Base-by-base conservation (phyloP, 106 monocot species). In the Phalaenopsis equestris region DNA sequence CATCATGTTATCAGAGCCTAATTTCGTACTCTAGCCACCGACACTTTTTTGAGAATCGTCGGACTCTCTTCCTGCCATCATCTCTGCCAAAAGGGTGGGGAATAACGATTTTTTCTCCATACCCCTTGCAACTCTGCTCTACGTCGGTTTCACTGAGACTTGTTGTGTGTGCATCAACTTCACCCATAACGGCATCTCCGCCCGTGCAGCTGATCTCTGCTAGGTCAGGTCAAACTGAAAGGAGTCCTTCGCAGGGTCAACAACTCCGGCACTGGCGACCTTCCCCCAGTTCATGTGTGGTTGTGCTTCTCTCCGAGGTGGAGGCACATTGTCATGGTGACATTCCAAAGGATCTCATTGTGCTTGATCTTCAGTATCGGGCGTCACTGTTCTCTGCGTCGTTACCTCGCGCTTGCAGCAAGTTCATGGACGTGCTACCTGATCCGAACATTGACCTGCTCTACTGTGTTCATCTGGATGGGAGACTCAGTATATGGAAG, bases 401-500 rank as follows among this genome's bases (percentile, higher is more conserved):
- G 23, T 38, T 90, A 43, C 95, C 99, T 19, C 87, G 99, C 19
- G 93, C 91, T 7, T 88, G 86, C 67, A 87, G 83, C 61, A 95
- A 86, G 85, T 95, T 99, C 83, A 81, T 93, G 83, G 95, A 99
- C 14, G 41, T 93, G 24, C 37, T 95, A 76, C 82, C 93, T 2
- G 99, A 99, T 83, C 81, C 87, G 2, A 91, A 95, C 57, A n/a
- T 83, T 11, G 99, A 99, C 81, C 78, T 93, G 41, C 68, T 95
- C 21, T 95, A 91, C 68, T 99, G 95, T 77, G 80, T 81, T 52
- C 99, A 99, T 81, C 78, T 95, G 37, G 99, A 99, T 73, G 99
- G 99, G 18, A 95, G 88, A 49, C 88, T 99, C 48, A 91, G 91
- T 84, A 85, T 83, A n/a, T 99, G 99, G 99, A 95, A 89, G 81